Conservation (phyloP, 371 early-diverging fungal genomes). For the Funneliformis caledonium region DNA sequence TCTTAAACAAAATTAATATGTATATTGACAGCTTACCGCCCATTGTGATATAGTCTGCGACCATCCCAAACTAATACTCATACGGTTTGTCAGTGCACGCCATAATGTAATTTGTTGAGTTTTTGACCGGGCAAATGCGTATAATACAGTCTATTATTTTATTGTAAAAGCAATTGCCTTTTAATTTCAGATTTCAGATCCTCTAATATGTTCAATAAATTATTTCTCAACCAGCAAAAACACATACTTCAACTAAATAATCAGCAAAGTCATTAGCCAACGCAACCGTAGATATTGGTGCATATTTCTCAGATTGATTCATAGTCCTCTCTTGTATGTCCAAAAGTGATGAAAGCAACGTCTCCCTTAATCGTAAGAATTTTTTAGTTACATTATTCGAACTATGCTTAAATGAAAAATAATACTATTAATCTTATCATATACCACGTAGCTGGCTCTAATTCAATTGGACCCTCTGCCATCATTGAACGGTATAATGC, state of each 20-base stretch:
- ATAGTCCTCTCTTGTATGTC: constrained; percentile 63
- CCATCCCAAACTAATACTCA: constrained; percentile 55
- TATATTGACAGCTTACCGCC: constrained; percentile 52
- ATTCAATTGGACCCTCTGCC: constrained; percentile 60
- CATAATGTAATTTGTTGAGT: constrained; percentile 55
- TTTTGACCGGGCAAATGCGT: constrained; percentile 63
- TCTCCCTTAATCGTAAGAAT: constrained; percentile 47
- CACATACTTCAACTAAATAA: constrained; percentile 59
- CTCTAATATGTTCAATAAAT: background rate
- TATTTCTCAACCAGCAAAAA: background rate
- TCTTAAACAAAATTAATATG: no score
- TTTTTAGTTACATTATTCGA: background rate
- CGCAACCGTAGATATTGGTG: constrained; percentile 51
- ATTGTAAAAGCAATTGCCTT: background rate
- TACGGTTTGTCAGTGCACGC: constrained; percentile 54
- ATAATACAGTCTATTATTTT: constrained; percentile 56
- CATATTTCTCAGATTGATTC: constrained; percentile 55
- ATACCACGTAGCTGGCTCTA: constrained; percentile 67
- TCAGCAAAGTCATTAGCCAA: constrained; percentile 62
- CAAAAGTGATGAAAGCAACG: constrained; percentile 56
- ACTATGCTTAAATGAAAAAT: background rate
- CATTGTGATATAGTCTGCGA: constrained; percentile 61
- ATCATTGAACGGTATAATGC: constrained; percentile 65
- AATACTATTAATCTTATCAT: background rate
- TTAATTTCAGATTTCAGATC: background rate